Evolutionary conservation across 75 land plant species (phyloP).

Genomic region (Cunninghamia lanceolata): DNA sequence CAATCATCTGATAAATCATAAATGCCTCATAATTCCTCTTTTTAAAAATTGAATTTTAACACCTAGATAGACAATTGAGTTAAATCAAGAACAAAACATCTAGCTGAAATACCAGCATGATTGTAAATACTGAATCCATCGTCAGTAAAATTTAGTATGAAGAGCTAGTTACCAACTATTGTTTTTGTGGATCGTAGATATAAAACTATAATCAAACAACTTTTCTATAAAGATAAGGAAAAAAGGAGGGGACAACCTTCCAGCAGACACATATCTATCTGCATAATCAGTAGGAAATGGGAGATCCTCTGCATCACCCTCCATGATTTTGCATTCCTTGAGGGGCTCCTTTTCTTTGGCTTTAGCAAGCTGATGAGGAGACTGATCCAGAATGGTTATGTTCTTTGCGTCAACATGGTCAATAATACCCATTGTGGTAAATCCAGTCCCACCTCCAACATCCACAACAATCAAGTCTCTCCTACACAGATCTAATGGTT

Average conservation of each 20-base stretch:
- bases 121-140: not conserved
- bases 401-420: conserved; percentile 42
- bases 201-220: not conserved
- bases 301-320: conserved; percentile 48
- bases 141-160: too few relatives aligned
- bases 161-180: not conserved
- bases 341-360: conserved; percentile 42
- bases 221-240: not conserved
- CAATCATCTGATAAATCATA: not conserved
- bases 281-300: conserved; percentile 38
- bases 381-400: conserved; percentile 42
- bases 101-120: too few relatives aligned
- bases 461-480: conserved; percentile 32
- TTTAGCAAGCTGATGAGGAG: conserved; percentile 47
- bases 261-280: conserved; percentile 50
- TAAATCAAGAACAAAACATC: too few relatives aligned
- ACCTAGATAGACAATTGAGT: too few relatives aligned
- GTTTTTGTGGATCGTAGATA: not conserved
- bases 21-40: too few relatives aligned
- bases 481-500: conserved; percentile 40
- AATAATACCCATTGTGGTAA: conserved; percentile 37
- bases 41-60: too few relatives aligned
- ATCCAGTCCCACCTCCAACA: conserved; percentile 49
- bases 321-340: conserved; percentile 41
- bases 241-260: conserved; percentile 18